These are phyloP conservation scores for Boehmeria nivea DNA, from an alignment of 306 rosid genomes.

Conservation along the genomic window DNA sequence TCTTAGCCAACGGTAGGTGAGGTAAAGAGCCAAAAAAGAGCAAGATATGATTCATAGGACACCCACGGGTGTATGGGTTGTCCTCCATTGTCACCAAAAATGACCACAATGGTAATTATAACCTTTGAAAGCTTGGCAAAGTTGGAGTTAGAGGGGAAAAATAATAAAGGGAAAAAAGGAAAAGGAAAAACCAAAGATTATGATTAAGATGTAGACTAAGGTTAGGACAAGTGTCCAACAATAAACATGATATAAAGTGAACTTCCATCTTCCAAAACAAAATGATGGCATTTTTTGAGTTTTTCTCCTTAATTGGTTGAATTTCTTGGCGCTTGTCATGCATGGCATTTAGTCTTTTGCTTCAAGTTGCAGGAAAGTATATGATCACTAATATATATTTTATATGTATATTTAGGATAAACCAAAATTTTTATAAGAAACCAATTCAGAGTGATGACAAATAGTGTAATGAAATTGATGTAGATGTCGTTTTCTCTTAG, in stretches of 20 bases:
- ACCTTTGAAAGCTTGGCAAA: constrained; percentile 42
- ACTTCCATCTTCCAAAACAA: constrained; percentile 56
- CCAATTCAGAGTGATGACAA: not conserved
- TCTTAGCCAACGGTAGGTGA: constrained; percentile 26
- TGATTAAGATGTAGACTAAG: constrained; percentile 59
- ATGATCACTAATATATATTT: constrained; percentile 1
- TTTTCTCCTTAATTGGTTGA: constrained; percentile 44
- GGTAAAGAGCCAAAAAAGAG: constrained; percentile 29
- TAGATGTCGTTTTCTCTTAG: too few species aligned
- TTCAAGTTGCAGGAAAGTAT: constrained; percentile 26
- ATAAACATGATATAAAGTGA: constrained; percentile 41
- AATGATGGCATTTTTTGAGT: constrained; percentile 45
- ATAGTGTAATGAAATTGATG: not conserved
- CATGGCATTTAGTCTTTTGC: constrained; percentile 25
- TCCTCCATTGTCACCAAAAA: constrained; percentile 56
- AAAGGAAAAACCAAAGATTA: constrained; percentile 18
- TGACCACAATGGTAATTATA: constrained; percentile 49
- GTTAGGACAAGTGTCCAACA: constrained; percentile 44
- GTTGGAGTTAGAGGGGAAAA: constrained; percentile 21
- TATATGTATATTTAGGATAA: too few species aligned
- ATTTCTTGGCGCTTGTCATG: constrained; percentile 38
- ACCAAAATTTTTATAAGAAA: not conserved
- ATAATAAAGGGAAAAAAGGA: not conserved
- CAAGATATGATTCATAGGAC: constrained; percentile 48
- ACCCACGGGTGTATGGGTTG: constrained; percentile 56